Evolutionary conservation across 306 rosid species (phyloP).

Genomic region (Lithocarpus polystachyus): DNA sequence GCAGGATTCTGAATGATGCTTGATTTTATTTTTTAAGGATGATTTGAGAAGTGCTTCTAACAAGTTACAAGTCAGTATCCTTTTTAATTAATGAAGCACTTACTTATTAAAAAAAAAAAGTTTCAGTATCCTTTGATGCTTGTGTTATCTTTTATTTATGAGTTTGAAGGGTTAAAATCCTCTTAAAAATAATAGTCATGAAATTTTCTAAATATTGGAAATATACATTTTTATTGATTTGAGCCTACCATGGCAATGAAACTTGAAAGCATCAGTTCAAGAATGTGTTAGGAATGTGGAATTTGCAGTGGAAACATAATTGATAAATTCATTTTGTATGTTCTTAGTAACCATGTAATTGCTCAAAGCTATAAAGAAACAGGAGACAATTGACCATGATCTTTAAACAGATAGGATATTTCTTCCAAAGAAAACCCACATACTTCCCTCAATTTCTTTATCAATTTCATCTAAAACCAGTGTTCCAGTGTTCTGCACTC

Average conservation of each 20-base stretch:
- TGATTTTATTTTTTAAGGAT: slow-evolving; percentile 11
- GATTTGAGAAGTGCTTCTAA: slow-evolving; percentile 13
- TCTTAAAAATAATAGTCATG: background rate
- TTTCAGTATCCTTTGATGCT: slow-evolving; percentile 1
- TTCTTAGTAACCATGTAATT: background rate
- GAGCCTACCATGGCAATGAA: background rate
- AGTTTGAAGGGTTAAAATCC: slow-evolving; percentile 12
- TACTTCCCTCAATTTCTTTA: background rate
- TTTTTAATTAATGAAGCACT: background rate
- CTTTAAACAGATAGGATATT: background rate
- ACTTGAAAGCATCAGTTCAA: background rate
- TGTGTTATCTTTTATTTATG: background rate
- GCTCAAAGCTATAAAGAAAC: background rate
- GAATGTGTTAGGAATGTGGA: slow-evolving; percentile 2
- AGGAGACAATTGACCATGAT: background rate
- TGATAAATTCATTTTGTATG: background rate
- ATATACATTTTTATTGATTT: background rate
- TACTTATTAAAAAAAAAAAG: too few species aligned
- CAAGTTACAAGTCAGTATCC: background rate
- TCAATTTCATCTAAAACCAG: too few species aligned
- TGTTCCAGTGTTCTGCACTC: background rate
- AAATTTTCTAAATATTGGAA: background rate
- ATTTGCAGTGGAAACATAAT: background rate
- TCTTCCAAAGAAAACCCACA: background rate
- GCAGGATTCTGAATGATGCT: slow-evolving; percentile 48